These are phyloP conservation scores for Eutypella sp. DNA, from an alignment of 2,329 filamentous ascomycete species.

Conservation along the genomic window DNA sequence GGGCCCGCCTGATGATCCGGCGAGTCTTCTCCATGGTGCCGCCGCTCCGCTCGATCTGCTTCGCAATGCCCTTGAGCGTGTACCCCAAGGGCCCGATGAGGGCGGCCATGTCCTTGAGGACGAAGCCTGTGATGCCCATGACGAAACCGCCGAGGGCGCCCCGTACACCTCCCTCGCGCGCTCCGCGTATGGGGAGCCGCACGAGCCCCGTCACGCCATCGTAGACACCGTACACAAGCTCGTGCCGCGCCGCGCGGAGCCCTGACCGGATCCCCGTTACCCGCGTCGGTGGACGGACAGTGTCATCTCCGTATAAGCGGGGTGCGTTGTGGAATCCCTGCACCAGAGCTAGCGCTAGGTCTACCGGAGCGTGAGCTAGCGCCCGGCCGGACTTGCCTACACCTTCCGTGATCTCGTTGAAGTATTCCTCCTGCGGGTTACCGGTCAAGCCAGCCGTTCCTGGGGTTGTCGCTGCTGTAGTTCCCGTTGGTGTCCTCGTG, in stretches of 20 bases:
- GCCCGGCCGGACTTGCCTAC: constrained; percentile 46
- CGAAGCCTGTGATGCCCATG: constrained; percentile 58
- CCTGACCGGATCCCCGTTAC: constrained; percentile 64
- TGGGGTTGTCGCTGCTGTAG: constrained; percentile 19
- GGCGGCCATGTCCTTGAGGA: constrained; percentile 61
- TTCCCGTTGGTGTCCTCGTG: constrained; percentile 6
- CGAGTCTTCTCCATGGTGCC: constrained; percentile 51
- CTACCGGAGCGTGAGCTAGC: constrained; percentile 53
- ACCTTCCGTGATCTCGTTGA: constrained; percentile 47
- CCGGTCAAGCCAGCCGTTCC: constrained; percentile 20
- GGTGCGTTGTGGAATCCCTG: constrained; percentile 70
- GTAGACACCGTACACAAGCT: constrained; percentile 59
- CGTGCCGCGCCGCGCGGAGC: constrained; percentile 53
- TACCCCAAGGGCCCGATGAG: constrained; percentile 57
- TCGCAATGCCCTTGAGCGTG: constrained; percentile 58
- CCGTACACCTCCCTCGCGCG: constrained; percentile 47
- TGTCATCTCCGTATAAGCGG: constrained; percentile 64
- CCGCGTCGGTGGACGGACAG: constrained; percentile 57
- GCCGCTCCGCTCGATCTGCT: constrained; percentile 50
- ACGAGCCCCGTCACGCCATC: constrained; percentile 62
- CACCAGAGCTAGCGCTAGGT: constrained; percentile 55
- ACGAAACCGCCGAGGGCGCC: constrained; percentile 51
- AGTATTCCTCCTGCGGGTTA: constrained; percentile 36
- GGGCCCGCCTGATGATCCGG: constrained; percentile 50
- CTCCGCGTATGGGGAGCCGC: constrained; percentile 52